Evolutionary conservation across 331 rosid genomes (phyloP).

Genomic region (Malus hybrid): DNA sequence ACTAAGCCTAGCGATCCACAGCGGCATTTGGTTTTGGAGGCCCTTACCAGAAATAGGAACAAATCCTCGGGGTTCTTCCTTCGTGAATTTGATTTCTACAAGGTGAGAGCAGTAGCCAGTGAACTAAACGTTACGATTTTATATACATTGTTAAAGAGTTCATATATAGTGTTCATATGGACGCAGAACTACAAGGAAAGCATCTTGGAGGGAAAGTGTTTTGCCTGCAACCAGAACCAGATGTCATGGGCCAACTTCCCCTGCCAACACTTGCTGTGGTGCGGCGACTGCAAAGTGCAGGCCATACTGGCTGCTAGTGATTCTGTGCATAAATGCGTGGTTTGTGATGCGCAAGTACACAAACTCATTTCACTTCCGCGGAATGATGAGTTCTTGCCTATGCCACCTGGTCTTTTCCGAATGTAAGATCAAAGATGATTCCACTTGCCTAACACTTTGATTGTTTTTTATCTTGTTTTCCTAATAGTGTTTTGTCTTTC

Average conservation of each 20-base stretch:
- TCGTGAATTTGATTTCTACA: slow-evolving; percentile 30
- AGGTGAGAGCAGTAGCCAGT: slow-evolving; percentile 9
- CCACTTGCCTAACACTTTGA: neutral
- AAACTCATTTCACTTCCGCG: slow-evolving; percentile 1
- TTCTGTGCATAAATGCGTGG: slow-evolving; percentile 26
- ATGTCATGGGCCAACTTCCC: slow-evolving; percentile 37
- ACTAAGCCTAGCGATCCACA: neutral
- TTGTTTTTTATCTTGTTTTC: neutral
- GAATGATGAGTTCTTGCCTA: slow-evolving; percentile 18
- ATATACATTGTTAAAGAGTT: no score
- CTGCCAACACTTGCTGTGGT: slow-evolving; percentile 36
- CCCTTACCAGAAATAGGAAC: slow-evolving; percentile 19
- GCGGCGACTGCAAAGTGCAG: slow-evolving; percentile 23
- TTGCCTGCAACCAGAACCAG: slow-evolving; percentile 19
- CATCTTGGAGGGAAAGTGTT: slow-evolving; percentile 21
- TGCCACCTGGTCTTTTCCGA: slow-evolving; percentile 1
- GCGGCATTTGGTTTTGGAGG: slow-evolving; percentile 27
- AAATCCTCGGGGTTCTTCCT: slow-evolving; percentile 22
- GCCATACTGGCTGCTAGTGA: slow-evolving; percentile 16
- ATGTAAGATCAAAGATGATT: slow-evolving; percentile 1
- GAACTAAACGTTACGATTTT: no score
- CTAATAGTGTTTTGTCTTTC: neutral
- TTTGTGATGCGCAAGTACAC: slow-evolving; percentile 26
- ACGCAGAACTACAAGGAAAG: slow-evolving; percentile 22
- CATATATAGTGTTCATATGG: neutral